Conservation (phyloP, 495 filamentous ascomycete species). For the Amphirosellinia nigrospora region DNA sequence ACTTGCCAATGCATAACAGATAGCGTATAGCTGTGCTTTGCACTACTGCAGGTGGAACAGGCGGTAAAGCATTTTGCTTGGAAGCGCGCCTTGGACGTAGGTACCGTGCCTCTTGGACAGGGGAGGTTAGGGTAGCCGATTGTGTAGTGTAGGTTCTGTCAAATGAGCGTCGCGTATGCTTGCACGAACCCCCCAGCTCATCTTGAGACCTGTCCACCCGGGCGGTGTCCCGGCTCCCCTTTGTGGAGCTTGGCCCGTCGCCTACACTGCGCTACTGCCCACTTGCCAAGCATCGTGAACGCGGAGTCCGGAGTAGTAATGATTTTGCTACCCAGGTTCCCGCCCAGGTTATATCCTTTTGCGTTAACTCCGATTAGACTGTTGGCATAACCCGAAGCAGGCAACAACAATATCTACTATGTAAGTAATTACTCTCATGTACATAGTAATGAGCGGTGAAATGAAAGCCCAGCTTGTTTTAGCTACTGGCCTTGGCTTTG, state of each 20-base stretch:
- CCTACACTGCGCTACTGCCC: too few species aligned
- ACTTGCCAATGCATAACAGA: conserved; percentile 4
- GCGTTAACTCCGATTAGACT: conserved; percentile 3
- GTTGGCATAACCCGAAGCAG: neutral
- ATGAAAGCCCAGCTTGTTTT: neutral
- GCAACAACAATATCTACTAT: neutral
- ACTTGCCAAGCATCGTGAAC: conserved; percentile 25
- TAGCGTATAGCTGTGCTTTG: neutral
- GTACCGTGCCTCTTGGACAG: conserved; percentile 3
- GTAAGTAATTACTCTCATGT: neutral
- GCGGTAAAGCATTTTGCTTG: conserved; percentile 4
- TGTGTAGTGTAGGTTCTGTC: too few species aligned
- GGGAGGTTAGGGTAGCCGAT: conserved; percentile 5
- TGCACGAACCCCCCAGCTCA: conserved; percentile 4
- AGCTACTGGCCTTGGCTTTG: neutral
- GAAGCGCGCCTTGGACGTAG: neutral
- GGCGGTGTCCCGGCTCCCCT: conserved; percentile 9
- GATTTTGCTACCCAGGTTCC: neutral
- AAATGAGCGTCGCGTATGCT: conserved; percentile 9
- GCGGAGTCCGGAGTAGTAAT: conserved; percentile 16
- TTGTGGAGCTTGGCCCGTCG: conserved; percentile 14
- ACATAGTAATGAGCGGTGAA: conserved; percentile 8
- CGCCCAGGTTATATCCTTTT: too few species aligned
- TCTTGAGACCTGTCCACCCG: conserved; percentile 4
- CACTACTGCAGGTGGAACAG: conserved; percentile 9